Conservation (phyloP, 331 rosid genomes). For the Acacia concinna region DNA sequence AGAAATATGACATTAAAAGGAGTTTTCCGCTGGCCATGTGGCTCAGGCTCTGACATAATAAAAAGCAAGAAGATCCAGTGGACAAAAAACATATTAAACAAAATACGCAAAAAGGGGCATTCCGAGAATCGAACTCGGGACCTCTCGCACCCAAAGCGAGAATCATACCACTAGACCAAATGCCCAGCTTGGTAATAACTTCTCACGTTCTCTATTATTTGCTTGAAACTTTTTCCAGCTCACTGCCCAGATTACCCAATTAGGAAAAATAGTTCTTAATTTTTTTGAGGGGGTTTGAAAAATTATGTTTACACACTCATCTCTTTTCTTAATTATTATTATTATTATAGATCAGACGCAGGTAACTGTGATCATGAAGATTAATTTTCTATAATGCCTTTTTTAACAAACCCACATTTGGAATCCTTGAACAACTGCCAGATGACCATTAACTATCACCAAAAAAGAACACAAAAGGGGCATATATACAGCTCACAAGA, state of each 20-base stretch:
- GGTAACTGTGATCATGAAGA: background rate
- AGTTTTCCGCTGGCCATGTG: background rate
- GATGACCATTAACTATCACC: background rate
- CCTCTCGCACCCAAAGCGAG: constrained; percentile 78
- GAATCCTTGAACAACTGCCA: background rate
- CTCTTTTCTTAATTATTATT: background rate
- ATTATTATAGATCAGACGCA: background rate
- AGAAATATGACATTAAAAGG: background rate
- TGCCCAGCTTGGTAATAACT: too few species aligned
- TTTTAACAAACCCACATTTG: background rate
- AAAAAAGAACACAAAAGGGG: background rate
- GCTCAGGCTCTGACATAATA: background rate
- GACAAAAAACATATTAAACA: background rate
- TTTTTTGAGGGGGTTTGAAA: too few species aligned
- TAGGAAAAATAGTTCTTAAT: too few species aligned
- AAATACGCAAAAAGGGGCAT: background rate
- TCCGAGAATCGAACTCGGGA: constrained; percentile 73
- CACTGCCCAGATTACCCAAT: too few species aligned
- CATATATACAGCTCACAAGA: background rate
- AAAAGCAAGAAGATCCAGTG: background rate
- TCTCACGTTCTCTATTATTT: too few species aligned
- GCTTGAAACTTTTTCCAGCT: too few species aligned
- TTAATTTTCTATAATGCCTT: background rate
- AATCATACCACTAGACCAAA: constrained; percentile 79
- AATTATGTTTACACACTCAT: background rate